Evolutionary conservation across 2,329 filamentous ascomycete species (phyloP).

Genomic region (Fusarium continuum): DNA sequence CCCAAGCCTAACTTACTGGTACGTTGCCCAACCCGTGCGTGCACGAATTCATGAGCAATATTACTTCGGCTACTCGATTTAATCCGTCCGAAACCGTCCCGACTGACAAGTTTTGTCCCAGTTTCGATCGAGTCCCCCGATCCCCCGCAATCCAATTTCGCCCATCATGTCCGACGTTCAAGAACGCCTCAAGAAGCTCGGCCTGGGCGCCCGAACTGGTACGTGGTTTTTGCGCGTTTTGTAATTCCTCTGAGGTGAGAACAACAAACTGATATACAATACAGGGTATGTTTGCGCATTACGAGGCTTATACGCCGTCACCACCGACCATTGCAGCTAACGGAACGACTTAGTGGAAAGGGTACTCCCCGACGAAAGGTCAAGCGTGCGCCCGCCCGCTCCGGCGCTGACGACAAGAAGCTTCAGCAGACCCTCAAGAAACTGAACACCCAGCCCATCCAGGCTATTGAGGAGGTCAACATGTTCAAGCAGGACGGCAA

Average conservation of each 20-base stretch:
- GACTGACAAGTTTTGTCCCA: conserved; percentile 44
- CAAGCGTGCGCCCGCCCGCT: conserved; percentile 95
- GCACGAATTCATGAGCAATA: conserved; percentile 23
- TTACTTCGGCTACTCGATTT: conserved; percentile 30
- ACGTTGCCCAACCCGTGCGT: conserved; percentile 40
- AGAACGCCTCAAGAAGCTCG: conserved; percentile 69
- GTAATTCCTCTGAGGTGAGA: background rate
- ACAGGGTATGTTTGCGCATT: conserved; percentile 50
- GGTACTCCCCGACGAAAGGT: conserved; percentile 97
- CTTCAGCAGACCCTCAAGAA: conserved; percentile 97
- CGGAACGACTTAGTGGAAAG: conserved; percentile 74
- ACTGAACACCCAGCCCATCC: conserved; percentile 99
- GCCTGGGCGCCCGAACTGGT: conserved; percentile 70
- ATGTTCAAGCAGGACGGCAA: conserved; percentile 99
- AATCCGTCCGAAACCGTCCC: conserved; percentile 32
- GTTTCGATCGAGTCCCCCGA: conserved; percentile 44
- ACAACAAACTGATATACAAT: conserved; percentile 26
- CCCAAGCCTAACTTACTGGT: conserved; percentile 49
- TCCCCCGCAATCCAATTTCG: conserved; percentile 46
- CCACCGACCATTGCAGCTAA: conserved; percentile 44
- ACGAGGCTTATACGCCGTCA: conserved; percentile 20
- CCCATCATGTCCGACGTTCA: conserved; percentile 64
- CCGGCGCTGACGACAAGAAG: conserved; percentile 99
- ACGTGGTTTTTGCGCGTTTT: conserved; percentile 53
- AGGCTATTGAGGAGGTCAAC: conserved; percentile 99